Evolutionary conservation across 768 basidiomycete species (phyloP), one percentile per base, ranked within the genome.

Genomic region (Termitomyces sp.): DNA sequence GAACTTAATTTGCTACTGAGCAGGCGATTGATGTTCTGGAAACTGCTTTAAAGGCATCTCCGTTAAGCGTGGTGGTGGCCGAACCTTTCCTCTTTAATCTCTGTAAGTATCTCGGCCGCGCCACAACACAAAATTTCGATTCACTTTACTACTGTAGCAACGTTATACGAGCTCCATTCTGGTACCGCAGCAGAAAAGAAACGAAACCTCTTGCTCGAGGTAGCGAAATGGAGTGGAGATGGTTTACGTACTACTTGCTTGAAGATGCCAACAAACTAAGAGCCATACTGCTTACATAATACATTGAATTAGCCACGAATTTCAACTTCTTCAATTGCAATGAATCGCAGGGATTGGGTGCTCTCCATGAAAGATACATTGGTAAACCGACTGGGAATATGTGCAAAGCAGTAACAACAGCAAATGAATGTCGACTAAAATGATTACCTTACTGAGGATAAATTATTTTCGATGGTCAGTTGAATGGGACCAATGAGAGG

Each of bases 61-160:
- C 91, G 1, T 79, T 87, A 1, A 81, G 81, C 48, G 81, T 88
- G 9, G 85, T 87, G 12, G 79, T 85, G 26, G 87, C 88, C 7
- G 91, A 93, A 64, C 91, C 91, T 5, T 89, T 89, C 71, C 66
- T 93, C 44, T 93, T 93, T 71, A 94, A 94, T 60, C 75, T 94
- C 7, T 88, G 91, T 91, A 67, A 58, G 86, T 71, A 21, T 15
- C 1, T 11, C 23, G 48, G 41, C 30, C 43, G 21, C 4, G 50
- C n/a, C 41, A 17, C 38, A 12, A 48, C 26, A 12, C 7, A 43
- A 19, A 55, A 8, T 2, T 14, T 7, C 33, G 7, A 45, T 31
- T 44, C 33, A 37, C 15, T 50, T 8, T 47, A 44, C 17, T 40
- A 28, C 31, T 41, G 49, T 57, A 91, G 91, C 91, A 1, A 93